phyloP scores from a whole-genome alignment of 2,329 filamentous ascomycete genomes.

The Cylindrodendrum hubeiense region DNA sequence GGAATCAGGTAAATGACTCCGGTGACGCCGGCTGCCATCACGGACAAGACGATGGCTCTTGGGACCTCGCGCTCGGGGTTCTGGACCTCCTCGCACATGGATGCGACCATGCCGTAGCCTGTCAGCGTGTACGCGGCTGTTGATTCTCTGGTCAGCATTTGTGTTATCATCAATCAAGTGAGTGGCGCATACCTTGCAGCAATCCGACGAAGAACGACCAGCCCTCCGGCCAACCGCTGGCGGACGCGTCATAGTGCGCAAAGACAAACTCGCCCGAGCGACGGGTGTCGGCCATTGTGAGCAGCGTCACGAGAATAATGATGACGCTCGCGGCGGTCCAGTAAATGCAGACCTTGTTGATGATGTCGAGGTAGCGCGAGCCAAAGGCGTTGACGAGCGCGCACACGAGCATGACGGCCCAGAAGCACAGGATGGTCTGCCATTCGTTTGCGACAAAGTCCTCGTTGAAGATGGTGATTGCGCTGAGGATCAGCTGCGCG shows the following conservation, averaged over 20 bases:
- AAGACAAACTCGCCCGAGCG: conserved; percentile 77
- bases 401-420: conserved; percentile 73
- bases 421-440: conserved; percentile 83
- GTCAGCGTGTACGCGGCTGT: conserved; percentile 55
- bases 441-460: conserved; percentile 71
- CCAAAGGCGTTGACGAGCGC: conserved; percentile 77
- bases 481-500: conserved; percentile 75
- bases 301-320: conserved; percentile 77
- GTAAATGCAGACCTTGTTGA: conserved; percentile 79
- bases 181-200: conserved; percentile 59
- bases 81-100: conserved; percentile 73
- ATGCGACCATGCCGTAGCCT: conserved; percentile 65
- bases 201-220: conserved; percentile 69
- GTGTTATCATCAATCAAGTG: not conserved
- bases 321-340: conserved; percentile 79
- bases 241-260: conserved; percentile 75
- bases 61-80: conserved; percentile 72
- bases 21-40: conserved; percentile 73
- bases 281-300: conserved; percentile 74
- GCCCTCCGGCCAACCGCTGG: conserved; percentile 76
- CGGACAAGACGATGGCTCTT: conserved; percentile 76
- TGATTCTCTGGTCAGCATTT: conserved; percentile 20
- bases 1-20: conserved; percentile 76
- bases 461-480: conserved; percentile 75
- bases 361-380: conserved; percentile 68